These are phyloP conservation scores for Naganishia liquefaciens DNA, from an alignment of 1,284 basidiomycete genomes.

Conservation along the genomic window DNA sequence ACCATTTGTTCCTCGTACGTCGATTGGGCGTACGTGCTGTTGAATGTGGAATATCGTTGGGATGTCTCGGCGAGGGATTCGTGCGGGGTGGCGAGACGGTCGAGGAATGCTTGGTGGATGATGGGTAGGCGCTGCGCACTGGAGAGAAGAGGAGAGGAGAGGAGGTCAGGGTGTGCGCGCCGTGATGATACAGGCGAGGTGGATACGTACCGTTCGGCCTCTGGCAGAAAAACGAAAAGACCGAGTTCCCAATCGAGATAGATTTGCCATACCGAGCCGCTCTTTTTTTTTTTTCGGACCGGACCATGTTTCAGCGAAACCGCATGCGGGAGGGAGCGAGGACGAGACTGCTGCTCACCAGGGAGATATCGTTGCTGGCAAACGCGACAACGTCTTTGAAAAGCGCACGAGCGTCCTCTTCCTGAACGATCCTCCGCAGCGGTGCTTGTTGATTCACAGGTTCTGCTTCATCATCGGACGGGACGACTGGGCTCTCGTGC, in stretches of 20 bases:
- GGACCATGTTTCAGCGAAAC: no score
- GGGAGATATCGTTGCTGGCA: constrained; percentile 18
- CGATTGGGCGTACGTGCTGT: constrained; percentile 68
- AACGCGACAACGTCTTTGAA: constrained; percentile 11
- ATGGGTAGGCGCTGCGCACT: background rate
- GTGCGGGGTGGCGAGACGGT: constrained; percentile 52
- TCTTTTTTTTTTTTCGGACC: no score
- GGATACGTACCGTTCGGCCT: constrained; percentile 5
- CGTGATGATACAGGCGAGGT: background rate
- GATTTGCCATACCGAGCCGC: constrained; percentile 15
- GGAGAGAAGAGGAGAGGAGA: background rate
- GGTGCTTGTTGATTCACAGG: background rate
- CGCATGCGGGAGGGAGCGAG: background rate
- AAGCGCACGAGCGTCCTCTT: constrained; percentile 23
- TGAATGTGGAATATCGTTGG: constrained; percentile 81
- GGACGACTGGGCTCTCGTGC: background rate
- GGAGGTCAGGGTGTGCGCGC: no score
- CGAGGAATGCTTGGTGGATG: constrained; percentile 48
- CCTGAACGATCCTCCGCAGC: background rate
- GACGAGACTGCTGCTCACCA: constrained; percentile 7
- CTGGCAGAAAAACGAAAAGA: constrained; percentile 9
- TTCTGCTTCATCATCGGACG: background rate
- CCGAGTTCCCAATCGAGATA: constrained; percentile 33
- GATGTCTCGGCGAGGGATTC: constrained; percentile 68
- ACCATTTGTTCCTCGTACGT: constrained; percentile 77